Conservation (phyloP, 768 basidiomycete genomes). For the Pisolithus sp. region DNA sequence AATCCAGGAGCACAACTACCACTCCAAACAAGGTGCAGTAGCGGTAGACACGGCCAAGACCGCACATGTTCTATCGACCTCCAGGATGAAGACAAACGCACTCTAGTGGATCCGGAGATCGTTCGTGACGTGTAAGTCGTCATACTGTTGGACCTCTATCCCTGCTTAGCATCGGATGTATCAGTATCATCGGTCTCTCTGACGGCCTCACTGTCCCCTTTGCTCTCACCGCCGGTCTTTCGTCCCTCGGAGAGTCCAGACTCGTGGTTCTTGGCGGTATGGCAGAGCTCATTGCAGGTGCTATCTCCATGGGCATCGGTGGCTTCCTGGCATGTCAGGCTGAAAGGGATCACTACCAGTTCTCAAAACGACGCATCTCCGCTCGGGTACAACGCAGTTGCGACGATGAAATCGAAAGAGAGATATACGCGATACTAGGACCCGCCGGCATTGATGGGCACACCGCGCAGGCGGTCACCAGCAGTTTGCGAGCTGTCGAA, state of each 20-base stretch:
- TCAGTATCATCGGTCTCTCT: constrained; percentile 81
- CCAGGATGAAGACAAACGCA: constrained; percentile 71
- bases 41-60: constrained; percentile 42
- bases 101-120: constrained; percentile 79
- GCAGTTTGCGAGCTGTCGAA: constrained; percentile 65
- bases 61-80: constrained; percentile 89
- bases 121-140: constrained; percentile 74
- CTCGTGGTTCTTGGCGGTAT: constrained; percentile 93
- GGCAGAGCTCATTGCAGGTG: constrained; percentile 94
- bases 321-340: constrained; percentile 97
- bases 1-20: constrained; percentile 36
- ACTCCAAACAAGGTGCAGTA: constrained; percentile 51
- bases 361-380: constrained; percentile 65
- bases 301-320: constrained; percentile 97
- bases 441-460: constrained; percentile 86
- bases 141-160: background rate
- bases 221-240: constrained; percentile 83
- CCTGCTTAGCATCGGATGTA: constrained; percentile 2
- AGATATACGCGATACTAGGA: constrained; percentile 81
- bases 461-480: constrained; percentile 73
- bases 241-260: constrained; percentile 80
- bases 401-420: constrained; percentile 92
- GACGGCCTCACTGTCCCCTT: constrained; percentile 91
- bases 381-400: constrained; percentile 85
- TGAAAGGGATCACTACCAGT: constrained; percentile 91